A percentile compares a stretch with the other conserved stretches of the same genome.
Evolutionary conservation across 2,329 filamentous ascomycete species (phyloP).

Genomic region (Penicillium palitans): DNA sequence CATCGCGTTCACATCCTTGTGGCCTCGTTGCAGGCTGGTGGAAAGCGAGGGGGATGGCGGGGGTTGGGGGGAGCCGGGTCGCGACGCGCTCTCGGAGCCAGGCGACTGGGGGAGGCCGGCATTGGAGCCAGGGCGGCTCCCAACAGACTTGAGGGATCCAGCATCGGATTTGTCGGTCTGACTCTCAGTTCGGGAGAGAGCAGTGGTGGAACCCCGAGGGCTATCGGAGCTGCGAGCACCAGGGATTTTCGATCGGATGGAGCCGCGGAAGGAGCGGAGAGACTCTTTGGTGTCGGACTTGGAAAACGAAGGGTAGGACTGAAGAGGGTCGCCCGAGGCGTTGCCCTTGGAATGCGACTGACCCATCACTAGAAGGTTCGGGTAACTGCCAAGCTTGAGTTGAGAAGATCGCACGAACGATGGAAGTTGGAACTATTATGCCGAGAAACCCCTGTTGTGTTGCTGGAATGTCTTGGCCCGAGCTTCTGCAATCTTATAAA

Average conservation of each 20-base stretch:
- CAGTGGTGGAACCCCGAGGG: conserved; percentile 71
- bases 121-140: conserved; percentile 48
- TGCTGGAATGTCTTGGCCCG: conserved; percentile 36
- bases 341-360: conserved; percentile 55
- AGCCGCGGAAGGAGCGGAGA: conserved; percentile 76
- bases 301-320: conserved; percentile 88
- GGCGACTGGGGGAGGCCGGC: conserved; percentile 32
- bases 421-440: conserved; percentile 25
- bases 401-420: conserved; percentile 25
- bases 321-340: conserved; percentile 63
- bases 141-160: conserved; percentile 71
- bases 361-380: conserved; percentile 46
- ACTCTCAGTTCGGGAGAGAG: conserved; percentile 61
- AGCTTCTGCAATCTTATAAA: conserved; percentile 24
- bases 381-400: conserved; percentile 36
- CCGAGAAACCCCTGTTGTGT: conserved; percentile 24
- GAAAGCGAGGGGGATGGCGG: conserved; percentile 89
- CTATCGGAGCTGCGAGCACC: conserved; percentile 67
- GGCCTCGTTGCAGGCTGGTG: conserved; percentile 68
- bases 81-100: conserved; percentile 49
- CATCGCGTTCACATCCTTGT: conserved; percentile 76
- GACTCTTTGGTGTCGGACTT: conserved; percentile 93
- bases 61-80: conserved; percentile 54
- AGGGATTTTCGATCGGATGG: conserved; percentile 85
- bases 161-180: conserved; percentile 66